phyloP scores from a whole-genome alignment of 2,329 filamentous ascomycete species.

The Exophiala mesophila region DNA sequence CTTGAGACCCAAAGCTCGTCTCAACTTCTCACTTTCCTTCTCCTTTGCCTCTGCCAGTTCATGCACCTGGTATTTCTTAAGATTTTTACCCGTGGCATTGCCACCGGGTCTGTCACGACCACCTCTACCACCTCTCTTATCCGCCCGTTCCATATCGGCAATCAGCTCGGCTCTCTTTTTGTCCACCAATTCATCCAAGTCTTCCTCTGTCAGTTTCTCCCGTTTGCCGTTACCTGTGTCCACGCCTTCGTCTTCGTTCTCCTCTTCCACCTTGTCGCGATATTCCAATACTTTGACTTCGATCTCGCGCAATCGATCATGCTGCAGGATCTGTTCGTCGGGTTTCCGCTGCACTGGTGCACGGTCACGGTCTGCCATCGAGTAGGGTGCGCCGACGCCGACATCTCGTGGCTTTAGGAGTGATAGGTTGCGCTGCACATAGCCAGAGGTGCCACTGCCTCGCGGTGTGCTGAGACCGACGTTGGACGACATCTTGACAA shows the following conservation, averaged over 20 bases:
- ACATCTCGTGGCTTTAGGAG: conserved; percentile 76
- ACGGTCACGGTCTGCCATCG: conserved; percentile 25
- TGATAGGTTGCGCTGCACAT: conserved; percentile 93
- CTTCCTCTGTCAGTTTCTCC: conserved; percentile 56
- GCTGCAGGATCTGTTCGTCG: conserved; percentile 87
- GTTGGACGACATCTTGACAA: conserved; percentile 84
- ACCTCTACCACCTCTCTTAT: conserved; percentile 30
- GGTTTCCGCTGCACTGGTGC: conserved; percentile 65
- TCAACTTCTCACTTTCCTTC: conserved; percentile 82
- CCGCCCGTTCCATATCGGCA: conserved; percentile 47
- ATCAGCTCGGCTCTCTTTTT: conserved; percentile 61
- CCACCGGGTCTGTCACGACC: too few relatives aligned
- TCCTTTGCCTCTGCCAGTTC: conserved; percentile 95
- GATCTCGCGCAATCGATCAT: conserved; percentile 84
- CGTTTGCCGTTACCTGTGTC: conserved; percentile 36
- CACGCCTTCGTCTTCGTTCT: conserved; percentile 67
- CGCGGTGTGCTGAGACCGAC: conserved; percentile 92
- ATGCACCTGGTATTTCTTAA: conserved; percentile 93
- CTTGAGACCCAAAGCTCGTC: conserved; percentile 80
- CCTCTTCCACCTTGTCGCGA: conserved; percentile 82
- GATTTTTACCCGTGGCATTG: conserved; percentile 45
- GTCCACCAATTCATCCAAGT: conserved; percentile 75
- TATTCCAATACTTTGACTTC: conserved; percentile 93
- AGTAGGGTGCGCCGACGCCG: conserved; percentile 64
- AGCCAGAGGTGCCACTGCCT: conserved; percentile 92